Percentiles rank a stretch among this genome's conserved stretches.
Evolutionary conservation across 768 basidiomycete species (phyloP).

Genomic region (Gelatoporia subvermispora): DNA sequence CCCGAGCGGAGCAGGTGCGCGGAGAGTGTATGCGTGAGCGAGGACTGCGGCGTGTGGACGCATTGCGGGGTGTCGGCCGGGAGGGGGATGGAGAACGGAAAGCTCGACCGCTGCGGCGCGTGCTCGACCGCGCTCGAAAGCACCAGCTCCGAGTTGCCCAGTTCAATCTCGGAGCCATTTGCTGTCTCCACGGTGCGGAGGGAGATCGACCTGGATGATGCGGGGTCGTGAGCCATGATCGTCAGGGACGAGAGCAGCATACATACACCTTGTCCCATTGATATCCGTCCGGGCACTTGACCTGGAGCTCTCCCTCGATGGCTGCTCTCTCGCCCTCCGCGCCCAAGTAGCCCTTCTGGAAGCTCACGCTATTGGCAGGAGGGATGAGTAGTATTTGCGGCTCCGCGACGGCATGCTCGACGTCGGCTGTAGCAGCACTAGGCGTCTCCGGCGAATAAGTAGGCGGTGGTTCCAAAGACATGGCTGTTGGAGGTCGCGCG

Average conservation of each 20-base stretch:
- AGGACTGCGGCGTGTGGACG: conserved; percentile 69
- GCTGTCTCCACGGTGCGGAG: conserved; percentile 65
- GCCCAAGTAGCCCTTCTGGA: conserved; percentile 84
- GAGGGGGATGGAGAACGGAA: conserved; percentile 81
- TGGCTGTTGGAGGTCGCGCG: conserved; percentile 2
- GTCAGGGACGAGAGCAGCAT: conserved; percentile 6
- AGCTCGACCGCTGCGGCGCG: conserved; percentile 49
- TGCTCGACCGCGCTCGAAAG: conserved; percentile 43
- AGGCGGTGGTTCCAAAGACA: conserved; percentile 23
- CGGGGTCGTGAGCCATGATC: conserved; percentile 8
- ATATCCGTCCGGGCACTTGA: conserved; percentile 61
- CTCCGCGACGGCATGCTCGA: conserved; percentile 24
- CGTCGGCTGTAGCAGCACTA: not conserved
- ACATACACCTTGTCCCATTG: conserved; percentile 73
- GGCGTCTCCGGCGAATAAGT: conserved; percentile 20
- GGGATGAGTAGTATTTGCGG: conserved; percentile 78
- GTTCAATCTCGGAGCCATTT: conserved; percentile 60
- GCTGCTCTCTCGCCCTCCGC: conserved; percentile 79
- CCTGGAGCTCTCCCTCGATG: conserved; percentile 83
- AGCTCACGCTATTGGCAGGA: conserved; percentile 61
- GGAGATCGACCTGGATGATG: conserved; percentile 48
- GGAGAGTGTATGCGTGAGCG: conserved; percentile 63
- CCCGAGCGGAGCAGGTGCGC: conserved; percentile 54
- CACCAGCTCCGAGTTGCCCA: conserved; percentile 50
- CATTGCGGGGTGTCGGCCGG: conserved; percentile 79